Evolutionary conservation across 192 early-diverging fungal species (phyloP).

Genomic region (Entrophospora sp.): DNA sequence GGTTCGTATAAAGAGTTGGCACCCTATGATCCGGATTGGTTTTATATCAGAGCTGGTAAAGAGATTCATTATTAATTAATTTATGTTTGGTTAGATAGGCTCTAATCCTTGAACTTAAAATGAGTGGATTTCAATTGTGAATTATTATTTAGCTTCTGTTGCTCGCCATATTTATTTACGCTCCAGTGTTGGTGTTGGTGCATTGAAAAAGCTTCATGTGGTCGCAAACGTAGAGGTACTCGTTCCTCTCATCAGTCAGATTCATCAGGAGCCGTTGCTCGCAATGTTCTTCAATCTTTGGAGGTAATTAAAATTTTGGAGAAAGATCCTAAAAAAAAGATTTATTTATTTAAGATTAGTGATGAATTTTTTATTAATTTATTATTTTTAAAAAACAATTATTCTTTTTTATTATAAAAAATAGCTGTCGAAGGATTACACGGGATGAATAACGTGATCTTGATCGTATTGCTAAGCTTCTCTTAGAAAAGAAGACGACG

Average conservation of each 20-base stretch:
- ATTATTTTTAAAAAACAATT: background rate
- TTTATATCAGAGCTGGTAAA: slow-evolving; percentile 88
- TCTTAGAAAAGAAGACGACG: background rate
- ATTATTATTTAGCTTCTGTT: slow-evolving; percentile 55
- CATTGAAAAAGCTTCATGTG: slow-evolving; percentile 87
- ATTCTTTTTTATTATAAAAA: too few species aligned
- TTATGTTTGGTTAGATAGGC: too few species aligned
- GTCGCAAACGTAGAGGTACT: slow-evolving; percentile 80
- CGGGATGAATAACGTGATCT: slow-evolving; percentile 95
- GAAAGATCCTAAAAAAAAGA: slow-evolving; percentile 72
- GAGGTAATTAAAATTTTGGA: slow-evolving; percentile 98
- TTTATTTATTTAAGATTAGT: background rate
- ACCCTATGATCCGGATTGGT: slow-evolving; percentile 99
- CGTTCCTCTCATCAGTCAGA: slow-evolving; percentile 84
- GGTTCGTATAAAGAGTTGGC: slow-evolving; percentile 93
- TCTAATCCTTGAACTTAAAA: background rate
- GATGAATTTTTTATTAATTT: background rate
- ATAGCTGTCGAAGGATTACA: slow-evolving; percentile 91
- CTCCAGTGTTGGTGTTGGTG: slow-evolving; percentile 87
- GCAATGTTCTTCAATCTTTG: slow-evolving; percentile 94
- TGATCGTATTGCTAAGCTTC: slow-evolving; percentile 76
- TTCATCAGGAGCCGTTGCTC: slow-evolving; percentile 82
- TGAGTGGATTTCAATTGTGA: background rate
- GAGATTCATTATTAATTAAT: background rate
- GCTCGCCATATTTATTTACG: slow-evolving; percentile 99